A percentile compares a stretch with the other conserved stretches of the same genome.
These are phyloP conservation scores for Cutaneotrichosporon sp. DNA, from an alignment of 1,284 basidiomycete genomes.

Conservation along the genomic window DNA sequence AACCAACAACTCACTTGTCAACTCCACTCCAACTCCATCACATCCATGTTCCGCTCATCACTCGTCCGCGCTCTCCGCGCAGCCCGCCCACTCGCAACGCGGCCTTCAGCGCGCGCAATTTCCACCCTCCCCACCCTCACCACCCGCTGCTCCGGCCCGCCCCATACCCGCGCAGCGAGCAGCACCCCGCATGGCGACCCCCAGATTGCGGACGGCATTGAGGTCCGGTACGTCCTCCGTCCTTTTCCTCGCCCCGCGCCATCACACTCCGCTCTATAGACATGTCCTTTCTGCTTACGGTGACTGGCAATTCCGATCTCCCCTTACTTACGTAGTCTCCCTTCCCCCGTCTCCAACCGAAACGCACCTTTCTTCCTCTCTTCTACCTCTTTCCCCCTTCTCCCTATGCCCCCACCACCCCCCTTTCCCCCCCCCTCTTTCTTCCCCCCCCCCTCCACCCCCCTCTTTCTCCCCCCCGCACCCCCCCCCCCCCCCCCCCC, in stretches of 20 bases:
- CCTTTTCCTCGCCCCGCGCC: not conserved
- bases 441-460: too few species aligned
- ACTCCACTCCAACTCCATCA: not conserved
- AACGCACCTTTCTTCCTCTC: not conserved
- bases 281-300: too few species aligned
- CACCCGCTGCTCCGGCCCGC: not conserved
- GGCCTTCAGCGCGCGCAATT: not conserved
- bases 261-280: too few species aligned
- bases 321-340: too few species aligned
- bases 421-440: not conserved
- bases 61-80: not conserved
- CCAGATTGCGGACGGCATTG: constrained; percentile 19
- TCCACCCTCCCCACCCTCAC: not conserved
- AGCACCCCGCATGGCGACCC: constrained; percentile 25
- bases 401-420: too few species aligned
- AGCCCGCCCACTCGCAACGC: not conserved
- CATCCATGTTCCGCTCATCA: not conserved
- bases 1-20: not conserved
- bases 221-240: constrained; percentile 20
- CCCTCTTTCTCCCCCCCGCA: not conserved
- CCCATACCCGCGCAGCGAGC: not conserved
- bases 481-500: too few species aligned
- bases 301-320: too few species aligned
- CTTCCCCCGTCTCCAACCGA: too few species aligned
- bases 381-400: not conserved